These are phyloP conservation scores for Bodo saltans DNA, from an alignment of 78 protist genomes.

Conservation along the genomic window DNA sequence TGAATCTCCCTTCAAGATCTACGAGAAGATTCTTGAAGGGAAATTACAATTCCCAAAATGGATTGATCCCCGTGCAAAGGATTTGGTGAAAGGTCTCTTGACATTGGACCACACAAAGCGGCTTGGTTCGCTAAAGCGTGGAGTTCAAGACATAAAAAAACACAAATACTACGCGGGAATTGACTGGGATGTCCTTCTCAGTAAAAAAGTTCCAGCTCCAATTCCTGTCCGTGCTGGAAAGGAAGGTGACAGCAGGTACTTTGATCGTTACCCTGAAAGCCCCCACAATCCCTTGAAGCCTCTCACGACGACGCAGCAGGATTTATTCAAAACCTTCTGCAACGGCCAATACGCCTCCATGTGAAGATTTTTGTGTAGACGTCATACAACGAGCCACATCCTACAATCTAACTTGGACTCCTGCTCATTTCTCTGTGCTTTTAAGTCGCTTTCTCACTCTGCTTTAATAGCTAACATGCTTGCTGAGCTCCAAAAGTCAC, in stretches of 20 bases:
- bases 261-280: slow-evolving; percentile 24
- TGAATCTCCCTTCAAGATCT: slow-evolving; percentile 36
- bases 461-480: too few species aligned
- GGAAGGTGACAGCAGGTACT: slow-evolving; percentile 33
- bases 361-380: too few species aligned
- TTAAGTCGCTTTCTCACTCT: too few species aligned
- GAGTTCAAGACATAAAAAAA: slow-evolving; percentile 79
- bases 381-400: too few species aligned
- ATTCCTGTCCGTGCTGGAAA: slow-evolving; percentile 23
- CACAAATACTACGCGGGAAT: slow-evolving; percentile 33
- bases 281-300: slow-evolving; percentile 12
- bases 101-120: slow-evolving; percentile 28
- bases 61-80: slow-evolving; percentile 67
- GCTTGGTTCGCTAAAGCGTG: slow-evolving; percentile 58
- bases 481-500: neutral
- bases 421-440: too few species aligned
- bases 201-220: slow-evolving; percentile 31
- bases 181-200: slow-evolving; percentile 36
- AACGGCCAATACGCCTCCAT: neutral
- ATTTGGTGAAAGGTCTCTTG: slow-evolving; percentile 21
- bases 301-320: slow-evolving; percentile 16
- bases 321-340: neutral
- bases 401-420: too few species aligned
- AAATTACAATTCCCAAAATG: slow-evolving; percentile 41
- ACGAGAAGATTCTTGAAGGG: slow-evolving; percentile 35